Evolutionary conservation across 2,329 filamentous ascomycete species (phyloP).

Genomic region (Penicillium sp.): DNA sequence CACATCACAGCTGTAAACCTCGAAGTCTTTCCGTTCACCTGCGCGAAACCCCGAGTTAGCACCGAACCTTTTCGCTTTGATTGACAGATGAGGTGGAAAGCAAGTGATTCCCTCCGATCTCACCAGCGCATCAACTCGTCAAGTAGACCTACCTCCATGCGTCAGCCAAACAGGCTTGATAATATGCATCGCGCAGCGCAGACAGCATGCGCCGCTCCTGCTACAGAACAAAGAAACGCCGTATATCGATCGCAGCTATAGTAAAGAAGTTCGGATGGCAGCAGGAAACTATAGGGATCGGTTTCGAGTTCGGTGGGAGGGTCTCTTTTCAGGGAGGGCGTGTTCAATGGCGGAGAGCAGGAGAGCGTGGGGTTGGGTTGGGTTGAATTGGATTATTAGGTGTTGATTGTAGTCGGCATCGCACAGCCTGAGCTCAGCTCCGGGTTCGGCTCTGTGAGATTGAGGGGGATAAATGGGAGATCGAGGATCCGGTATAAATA

Average conservation of each 20-base stretch:
- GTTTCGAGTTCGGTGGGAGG: neutral
- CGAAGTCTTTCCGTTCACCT: constrained; percentile 97
- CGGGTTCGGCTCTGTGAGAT: neutral
- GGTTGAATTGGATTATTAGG: too few species aligned
- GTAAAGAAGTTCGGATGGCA: neutral
- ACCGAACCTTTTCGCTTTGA: neutral
- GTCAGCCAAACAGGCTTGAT: constrained; percentile 96
- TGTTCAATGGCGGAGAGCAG: neutral
- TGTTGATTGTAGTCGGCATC: constrained; percentile 32
- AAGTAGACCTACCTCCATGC: constrained; percentile 70
- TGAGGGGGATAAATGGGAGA: neutral
- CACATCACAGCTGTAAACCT: constrained; percentile 97
- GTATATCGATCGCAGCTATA: neutral
- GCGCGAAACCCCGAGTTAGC: constrained; percentile 13
- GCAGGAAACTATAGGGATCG: neutral
- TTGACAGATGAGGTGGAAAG: neutral
- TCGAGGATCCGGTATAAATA: neutral
- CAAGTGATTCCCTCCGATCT: neutral
- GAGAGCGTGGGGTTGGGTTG: constrained; percentile 9
- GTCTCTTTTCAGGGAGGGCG: constrained; percentile 1
- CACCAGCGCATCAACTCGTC: neutral
- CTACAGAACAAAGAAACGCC: neutral
- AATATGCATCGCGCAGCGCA: constrained; percentile 67
- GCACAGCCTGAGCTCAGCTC: constrained; percentile 24
- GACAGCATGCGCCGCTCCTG: constrained; percentile 9